Evolutionary conservation across 768 basidiomycete genomes (phyloP).

Genomic region (Trametes cinnabarina): DNA sequence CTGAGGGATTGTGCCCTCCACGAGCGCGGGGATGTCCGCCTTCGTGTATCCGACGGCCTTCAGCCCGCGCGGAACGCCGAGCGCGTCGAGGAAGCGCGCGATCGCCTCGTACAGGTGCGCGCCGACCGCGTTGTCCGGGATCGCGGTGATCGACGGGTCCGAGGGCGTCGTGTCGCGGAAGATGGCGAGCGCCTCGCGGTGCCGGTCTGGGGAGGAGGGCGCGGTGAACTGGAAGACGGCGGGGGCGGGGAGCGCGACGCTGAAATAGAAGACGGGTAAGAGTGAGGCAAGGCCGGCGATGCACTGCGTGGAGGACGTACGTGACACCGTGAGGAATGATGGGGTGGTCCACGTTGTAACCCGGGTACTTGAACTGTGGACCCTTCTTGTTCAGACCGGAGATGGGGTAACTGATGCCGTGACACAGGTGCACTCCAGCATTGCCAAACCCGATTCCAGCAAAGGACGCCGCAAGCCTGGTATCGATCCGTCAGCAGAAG

Average conservation of each 20-base stretch:
- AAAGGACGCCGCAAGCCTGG: slow-evolving; percentile 85
- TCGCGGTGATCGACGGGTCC: slow-evolving; percentile 66
- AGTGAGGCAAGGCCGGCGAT: not conserved
- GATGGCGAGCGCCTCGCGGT: slow-evolving; percentile 84
- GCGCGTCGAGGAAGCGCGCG: slow-evolving; percentile 79
- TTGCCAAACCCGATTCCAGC: slow-evolving; percentile 96
- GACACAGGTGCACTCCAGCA: slow-evolving; percentile 88
- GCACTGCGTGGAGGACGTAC: slow-evolving; percentile 31
- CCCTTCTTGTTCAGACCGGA: slow-evolving; percentile 94
- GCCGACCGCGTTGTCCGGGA: slow-evolving; percentile 80
- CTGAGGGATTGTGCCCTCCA: slow-evolving; percentile 91
- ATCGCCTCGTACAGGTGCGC: slow-evolving; percentile 80
- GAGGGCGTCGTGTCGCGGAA: slow-evolving; percentile 67
- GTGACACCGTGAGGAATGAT: slow-evolving; percentile 94
- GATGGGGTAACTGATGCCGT: slow-evolving; percentile 88
- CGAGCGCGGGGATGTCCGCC: slow-evolving; percentile 68
- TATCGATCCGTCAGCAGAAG: not conserved
- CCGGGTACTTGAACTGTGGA: slow-evolving; percentile 87
- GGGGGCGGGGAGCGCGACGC: slow-evolving; percentile 87
- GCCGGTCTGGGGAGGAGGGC: slow-evolving; percentile 87
- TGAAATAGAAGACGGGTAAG: slow-evolving; percentile 21
- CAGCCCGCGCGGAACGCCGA: slow-evolving; percentile 84
- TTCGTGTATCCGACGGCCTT: slow-evolving; percentile 76
- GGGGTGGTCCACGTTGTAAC: slow-evolving; percentile 80
- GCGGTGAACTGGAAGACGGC: slow-evolving; percentile 97